Evolutionary conservation across 2,329 filamentous ascomycete species (phyloP), one percentile per base, ranked within the genome.

Genomic region (Escovopsis sp.): DNA sequence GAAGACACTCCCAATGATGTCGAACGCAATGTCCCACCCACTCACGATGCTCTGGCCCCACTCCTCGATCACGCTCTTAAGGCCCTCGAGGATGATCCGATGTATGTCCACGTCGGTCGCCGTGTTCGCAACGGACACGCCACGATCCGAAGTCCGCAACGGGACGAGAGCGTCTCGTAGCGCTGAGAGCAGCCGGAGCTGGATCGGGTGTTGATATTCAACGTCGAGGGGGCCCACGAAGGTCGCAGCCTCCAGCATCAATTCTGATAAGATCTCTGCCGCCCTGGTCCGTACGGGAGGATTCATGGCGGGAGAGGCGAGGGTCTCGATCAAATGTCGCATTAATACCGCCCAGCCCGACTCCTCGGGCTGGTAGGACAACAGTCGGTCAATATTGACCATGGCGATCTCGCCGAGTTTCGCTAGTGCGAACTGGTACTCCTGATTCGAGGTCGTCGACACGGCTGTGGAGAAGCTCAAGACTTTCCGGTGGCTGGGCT

Each of bases 11-110:
- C 77, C 75, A 42, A 96, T 80, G 41, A 94, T 79, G 31, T 82
- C 76, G 45, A 98, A 90, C 1, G 85, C 76, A 33, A 84, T 70
- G 33, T 80, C 72, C 90, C 90, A 98, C 4, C 86, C 87, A 43
- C 75, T 77, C 12, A 80, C 65, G 5, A 96, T 68, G 0, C 74
- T 76, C 50, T 98, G 87, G 8, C 88, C 90, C 46, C 80, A 88
- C 42, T 86, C 79, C 49, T 96, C 88, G 2, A 98, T 66, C 15
- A 94, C 73, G 37, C 68, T 77, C 52, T 85, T 86, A 6, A 94
- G 62, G 1, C 81, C 79, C 43, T 93, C 84, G 2, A 94, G 67
- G 17, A 83, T 67, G 35, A 81, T 74, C 42, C 78, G 78, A 51
- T 94, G 85, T 13, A 93, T 81, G 37, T 90, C 80, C 14, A 84